Evolutionary conservation across 176 grass and related monocot genomes (phyloP).

Genomic region (Zea luxurians): DNA sequence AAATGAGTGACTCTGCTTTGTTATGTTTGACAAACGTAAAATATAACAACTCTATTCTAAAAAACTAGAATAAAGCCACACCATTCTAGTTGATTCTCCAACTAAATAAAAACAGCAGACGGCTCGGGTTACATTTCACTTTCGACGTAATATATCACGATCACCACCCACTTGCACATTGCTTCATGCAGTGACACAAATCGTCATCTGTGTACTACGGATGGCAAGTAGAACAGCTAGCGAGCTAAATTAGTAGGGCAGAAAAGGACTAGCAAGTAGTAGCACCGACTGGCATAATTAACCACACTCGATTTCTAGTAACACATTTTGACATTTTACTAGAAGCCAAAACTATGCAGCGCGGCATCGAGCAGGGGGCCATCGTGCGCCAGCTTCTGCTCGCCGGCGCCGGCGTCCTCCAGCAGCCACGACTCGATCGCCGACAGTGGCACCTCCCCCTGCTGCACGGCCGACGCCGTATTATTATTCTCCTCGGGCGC

Average conservation of each 20-base stretch:
- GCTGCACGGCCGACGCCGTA: background rate
- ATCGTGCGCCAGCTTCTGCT: conserved; percentile 17
- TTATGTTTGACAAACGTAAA: no score
- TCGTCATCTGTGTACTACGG: background rate
- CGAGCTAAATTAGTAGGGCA: background rate
- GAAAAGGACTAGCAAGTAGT: background rate
- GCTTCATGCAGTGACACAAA: background rate
- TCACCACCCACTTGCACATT: background rate
- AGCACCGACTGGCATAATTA: background rate
- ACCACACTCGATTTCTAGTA: background rate
- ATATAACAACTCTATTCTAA: no score
- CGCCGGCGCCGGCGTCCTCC: conserved; percentile 43
- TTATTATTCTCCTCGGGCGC: background rate
- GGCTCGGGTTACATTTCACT: background rate
- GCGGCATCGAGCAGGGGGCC: conserved; percentile 19
- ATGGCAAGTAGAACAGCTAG: background rate
- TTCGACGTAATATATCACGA: background rate
- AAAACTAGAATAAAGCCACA: no score
- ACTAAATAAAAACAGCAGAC: background rate
- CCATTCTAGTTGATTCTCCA: no score
- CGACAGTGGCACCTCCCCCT: conserved; percentile 25
- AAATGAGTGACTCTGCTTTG: no score
- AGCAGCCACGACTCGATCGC: conserved; percentile 74
- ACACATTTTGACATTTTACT: background rate
- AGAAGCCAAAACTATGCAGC: conserved; percentile 21